A percentile compares a stretch with the other conserved stretches of the same genome.
phyloP scores from a whole-genome alignment of 164 flowering plant species.

The Nymphaea colorata region DNA sequence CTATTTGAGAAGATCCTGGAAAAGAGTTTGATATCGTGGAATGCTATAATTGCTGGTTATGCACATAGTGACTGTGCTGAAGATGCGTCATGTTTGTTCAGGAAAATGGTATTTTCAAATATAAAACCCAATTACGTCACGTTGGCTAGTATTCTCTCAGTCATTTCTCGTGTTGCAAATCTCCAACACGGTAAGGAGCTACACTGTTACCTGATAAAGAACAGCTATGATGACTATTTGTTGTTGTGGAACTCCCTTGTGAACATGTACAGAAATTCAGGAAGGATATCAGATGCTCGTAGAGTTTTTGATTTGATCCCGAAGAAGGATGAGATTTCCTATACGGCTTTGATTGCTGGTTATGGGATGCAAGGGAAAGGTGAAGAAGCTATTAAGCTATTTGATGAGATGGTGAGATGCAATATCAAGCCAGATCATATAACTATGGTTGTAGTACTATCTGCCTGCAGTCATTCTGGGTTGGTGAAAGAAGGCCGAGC shows the following conservation, averaged over 20 bases:
- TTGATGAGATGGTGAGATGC: conserved; percentile 35
- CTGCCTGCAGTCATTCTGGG: conserved; percentile 66
- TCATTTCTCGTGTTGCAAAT: conserved; percentile 47
- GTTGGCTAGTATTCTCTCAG: conserved; percentile 48
- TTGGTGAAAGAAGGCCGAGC: conserved; percentile 28
- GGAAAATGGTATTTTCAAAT: conserved; percentile 33
- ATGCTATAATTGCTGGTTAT: conserved; percentile 45
- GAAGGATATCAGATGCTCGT: conserved; percentile 31
- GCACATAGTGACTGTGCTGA: conserved; percentile 27
- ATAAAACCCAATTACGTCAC: conserved; percentile 47
- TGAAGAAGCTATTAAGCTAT: conserved; percentile 24
- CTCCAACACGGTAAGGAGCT: conserved; percentile 56
- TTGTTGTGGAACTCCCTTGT: conserved; percentile 52
- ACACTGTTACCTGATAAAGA: conserved; percentile 38
- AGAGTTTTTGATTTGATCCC: conserved; percentile 33
- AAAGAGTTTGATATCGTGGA: conserved; percentile 42
- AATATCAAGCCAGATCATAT: conserved; percentile 43
- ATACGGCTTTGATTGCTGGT: conserved; percentile 53
- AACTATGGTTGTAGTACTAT: conserved; percentile 51
- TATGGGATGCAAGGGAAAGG: conserved; percentile 56
- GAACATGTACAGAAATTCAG: conserved; percentile 57
- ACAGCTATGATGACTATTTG: conserved; percentile 23
- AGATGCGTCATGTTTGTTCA: conserved; percentile 37
- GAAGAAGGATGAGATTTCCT: conserved; percentile 40
- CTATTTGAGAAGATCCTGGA: conserved; percentile 21